These are phyloP conservation scores for Pythium periplocum DNA, from an alignment of 352 stramenopile genomes.

Conservation along the genomic window DNA sequence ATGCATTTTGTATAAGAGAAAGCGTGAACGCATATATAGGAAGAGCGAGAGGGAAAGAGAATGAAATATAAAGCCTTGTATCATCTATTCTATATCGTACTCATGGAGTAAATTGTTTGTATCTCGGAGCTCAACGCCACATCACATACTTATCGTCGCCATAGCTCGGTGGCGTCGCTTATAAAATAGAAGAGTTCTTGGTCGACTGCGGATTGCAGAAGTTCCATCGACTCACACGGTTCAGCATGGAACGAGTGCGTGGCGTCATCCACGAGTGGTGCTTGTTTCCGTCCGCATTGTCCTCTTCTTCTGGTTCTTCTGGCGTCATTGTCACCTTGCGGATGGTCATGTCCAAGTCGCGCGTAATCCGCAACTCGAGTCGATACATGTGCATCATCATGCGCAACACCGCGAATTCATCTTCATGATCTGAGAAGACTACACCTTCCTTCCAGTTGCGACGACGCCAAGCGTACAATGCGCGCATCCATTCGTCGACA, in stretches of 20 bases:
- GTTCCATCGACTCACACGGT: conserved; percentile 18
- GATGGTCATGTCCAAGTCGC: conserved; percentile 33
- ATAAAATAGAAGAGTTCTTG: conserved; percentile 19
- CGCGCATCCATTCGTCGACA: conserved; percentile 53
- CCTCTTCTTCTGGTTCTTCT: conserved; percentile 5
- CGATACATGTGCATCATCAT: conserved; percentile 66
- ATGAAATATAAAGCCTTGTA: no score
- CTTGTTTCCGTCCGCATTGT: no score
- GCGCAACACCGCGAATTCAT: conserved; percentile 59
- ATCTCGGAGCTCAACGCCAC: no score
- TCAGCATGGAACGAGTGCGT: conserved; percentile 17
- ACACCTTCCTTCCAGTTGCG: conserved; percentile 72
- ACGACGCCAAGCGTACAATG: conserved; percentile 68
- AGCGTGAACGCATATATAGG: background rate
- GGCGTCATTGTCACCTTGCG: conserved; percentile 42
- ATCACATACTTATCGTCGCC: no score
- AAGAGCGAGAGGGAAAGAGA: no score
- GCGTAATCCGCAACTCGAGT: conserved; percentile 54
- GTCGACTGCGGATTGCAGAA: conserved; percentile 14
- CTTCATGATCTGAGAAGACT: conserved; percentile 50
- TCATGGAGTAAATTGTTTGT: no score
- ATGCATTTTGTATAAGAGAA: conserved; percentile 63
- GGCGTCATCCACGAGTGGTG: conserved; percentile 9
- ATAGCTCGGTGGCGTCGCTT: background rate
- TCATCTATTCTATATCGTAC: no score